A percentile compares a stretch with the other conserved stretches of the same genome.
Conservation (phyloP, 352 stramenopile species). For the Globisporangium viniferum region DNA sequence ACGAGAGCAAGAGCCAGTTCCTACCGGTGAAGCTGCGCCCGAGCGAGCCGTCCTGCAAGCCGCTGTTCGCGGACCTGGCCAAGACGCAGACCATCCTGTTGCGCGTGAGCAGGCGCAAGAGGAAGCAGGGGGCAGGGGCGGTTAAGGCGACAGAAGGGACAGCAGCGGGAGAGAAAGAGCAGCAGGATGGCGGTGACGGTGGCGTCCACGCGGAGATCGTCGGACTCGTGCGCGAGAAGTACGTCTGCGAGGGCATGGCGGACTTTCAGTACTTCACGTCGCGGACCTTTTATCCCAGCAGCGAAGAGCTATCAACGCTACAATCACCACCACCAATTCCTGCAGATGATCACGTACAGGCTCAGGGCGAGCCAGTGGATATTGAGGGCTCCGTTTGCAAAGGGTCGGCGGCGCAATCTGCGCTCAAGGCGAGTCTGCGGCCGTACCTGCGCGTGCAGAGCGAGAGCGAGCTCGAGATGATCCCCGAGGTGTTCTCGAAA, state of each 20-base stretch:
- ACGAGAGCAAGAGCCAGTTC: slow-evolving; percentile 75
- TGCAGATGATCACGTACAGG: slow-evolving; percentile 8
- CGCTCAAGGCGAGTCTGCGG: slow-evolving; percentile 52
- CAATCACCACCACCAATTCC: background rate
- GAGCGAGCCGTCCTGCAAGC: slow-evolving; percentile 74
- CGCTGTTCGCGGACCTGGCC: slow-evolving; percentile 74
- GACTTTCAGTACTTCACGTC: slow-evolving; percentile 85
- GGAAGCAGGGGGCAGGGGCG: slow-evolving; percentile 11
- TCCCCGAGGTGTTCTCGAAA: slow-evolving; percentile 83
- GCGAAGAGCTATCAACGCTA: background rate
- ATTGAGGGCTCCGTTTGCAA: slow-evolving; percentile 33
- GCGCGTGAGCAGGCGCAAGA: slow-evolving; percentile 39
- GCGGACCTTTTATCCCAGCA: slow-evolving; percentile 44
- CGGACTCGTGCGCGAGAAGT: slow-evolving; percentile 70
- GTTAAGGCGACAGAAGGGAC: background rate
- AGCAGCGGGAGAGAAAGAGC: background rate
- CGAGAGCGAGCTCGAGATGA: slow-evolving; percentile 62
- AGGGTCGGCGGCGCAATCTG: slow-evolving; percentile 32
- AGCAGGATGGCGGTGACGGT: slow-evolving; percentile 2
- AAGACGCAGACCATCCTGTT: slow-evolving; percentile 81
- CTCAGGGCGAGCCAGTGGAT: background rate
- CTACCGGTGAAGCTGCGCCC: slow-evolving; percentile 74
- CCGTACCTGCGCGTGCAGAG: slow-evolving; percentile 51
- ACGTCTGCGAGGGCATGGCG: slow-evolving; percentile 83
- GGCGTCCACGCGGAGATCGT: slow-evolving; percentile 43